Percentiles rank a stretch among this genome's conserved stretches.
Evolutionary conservation across 805 yeast species (phyloP).

Genomic region (Candida boidinii): DNA sequence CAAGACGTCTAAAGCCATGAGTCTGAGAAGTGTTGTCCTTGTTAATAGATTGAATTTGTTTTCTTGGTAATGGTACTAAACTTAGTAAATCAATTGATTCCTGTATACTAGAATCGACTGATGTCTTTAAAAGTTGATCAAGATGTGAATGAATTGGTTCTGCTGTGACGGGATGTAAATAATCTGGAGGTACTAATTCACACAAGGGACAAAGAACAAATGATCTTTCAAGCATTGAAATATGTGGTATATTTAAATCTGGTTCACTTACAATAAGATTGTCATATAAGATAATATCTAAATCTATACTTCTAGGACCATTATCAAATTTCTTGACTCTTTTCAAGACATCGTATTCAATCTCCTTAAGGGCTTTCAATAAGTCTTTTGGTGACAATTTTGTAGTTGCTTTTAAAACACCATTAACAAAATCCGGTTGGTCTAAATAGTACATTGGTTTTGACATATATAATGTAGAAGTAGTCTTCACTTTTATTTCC

Average conservation of each 20-base stretch:
- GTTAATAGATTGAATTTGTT: slow-evolving; percentile 3
- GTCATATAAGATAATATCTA: slow-evolving; percentile 78
- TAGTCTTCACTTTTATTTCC: slow-evolving; percentile 39
- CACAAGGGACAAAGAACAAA: slow-evolving; percentile 87
- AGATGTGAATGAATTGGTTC: slow-evolving; percentile 70
- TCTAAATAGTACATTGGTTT: slow-evolving; percentile 87
- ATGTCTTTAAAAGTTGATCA: slow-evolving; percentile 31
- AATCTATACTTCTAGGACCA: slow-evolving; percentile 88
- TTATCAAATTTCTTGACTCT: slow-evolving; percentile 77
- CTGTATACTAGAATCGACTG: slow-evolving; percentile 28
- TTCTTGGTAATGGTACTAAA: slow-evolving; percentile 34
- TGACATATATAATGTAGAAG: slow-evolving; percentile 79
- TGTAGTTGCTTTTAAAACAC: slow-evolving; percentile 66
- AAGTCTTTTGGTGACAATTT: slow-evolving; percentile 54
- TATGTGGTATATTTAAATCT: slow-evolving; percentile 74
- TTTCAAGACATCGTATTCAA: slow-evolving; percentile 65
- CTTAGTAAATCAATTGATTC: slow-evolving; percentile 42
- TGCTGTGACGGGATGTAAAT: slow-evolving; percentile 77
- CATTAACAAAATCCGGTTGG: slow-evolving; percentile 79
- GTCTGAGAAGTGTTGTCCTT: too few relatives aligned
- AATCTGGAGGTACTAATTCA: slow-evolving; percentile 63
- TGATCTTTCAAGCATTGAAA: slow-evolving; percentile 77
- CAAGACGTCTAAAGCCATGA: slow-evolving; percentile 23
- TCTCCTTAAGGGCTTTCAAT: slow-evolving; percentile 52
- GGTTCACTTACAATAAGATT: slow-evolving; percentile 43